phyloP scores from a whole-genome alignment of 495 filamentous ascomycete genomes.

The Penicillium lividum region DNA sequence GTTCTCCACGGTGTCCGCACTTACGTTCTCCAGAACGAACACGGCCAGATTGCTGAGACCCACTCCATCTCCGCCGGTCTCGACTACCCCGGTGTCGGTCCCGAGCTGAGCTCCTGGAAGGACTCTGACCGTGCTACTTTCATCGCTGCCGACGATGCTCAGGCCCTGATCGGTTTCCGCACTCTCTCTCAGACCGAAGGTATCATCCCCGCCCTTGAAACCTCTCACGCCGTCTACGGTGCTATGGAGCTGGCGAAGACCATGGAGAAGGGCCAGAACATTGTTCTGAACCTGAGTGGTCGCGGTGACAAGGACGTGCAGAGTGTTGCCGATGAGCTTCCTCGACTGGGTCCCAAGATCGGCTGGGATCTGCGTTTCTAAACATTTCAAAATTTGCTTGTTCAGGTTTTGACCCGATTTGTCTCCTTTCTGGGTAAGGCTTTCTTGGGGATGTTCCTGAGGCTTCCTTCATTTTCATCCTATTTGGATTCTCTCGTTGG shows the following conservation, averaged over 20 bases:
- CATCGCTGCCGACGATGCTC: conserved; percentile 86
- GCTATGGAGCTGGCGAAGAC: conserved; percentile 87
- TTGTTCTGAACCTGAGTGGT: conserved; percentile 93
- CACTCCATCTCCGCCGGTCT: conserved; percentile 97
- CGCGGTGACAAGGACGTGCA: conserved; percentile 98
- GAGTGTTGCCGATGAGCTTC: conserved; percentile 93
- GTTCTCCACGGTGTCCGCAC: conserved; percentile 95
- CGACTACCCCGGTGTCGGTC: conserved; percentile 95
- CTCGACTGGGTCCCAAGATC: conserved; percentile 84
- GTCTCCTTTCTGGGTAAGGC: not conserved
- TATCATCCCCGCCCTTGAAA: conserved; percentile 95
- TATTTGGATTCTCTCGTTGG: no score
- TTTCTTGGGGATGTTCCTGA: no score
- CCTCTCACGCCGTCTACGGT: conserved; percentile 88
- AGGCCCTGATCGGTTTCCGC: conserved; percentile 89
- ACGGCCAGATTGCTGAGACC: conserved; percentile 92
- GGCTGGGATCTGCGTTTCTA: conserved; percentile 90
- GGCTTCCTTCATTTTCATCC: no score
- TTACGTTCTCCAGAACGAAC: conserved; percentile 86
- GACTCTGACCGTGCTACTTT: conserved; percentile 83
- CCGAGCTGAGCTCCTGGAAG: conserved; percentile 91
- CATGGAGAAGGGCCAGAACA: conserved; percentile 82
- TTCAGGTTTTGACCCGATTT: not conserved
- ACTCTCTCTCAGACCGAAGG: conserved; percentile 83
- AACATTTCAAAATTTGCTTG: not conserved